These are phyloP conservation scores for Saccharomycopsis phalli DNA, from an alignment of 1,139 yeast genomes.

Conservation along the genomic window DNA sequence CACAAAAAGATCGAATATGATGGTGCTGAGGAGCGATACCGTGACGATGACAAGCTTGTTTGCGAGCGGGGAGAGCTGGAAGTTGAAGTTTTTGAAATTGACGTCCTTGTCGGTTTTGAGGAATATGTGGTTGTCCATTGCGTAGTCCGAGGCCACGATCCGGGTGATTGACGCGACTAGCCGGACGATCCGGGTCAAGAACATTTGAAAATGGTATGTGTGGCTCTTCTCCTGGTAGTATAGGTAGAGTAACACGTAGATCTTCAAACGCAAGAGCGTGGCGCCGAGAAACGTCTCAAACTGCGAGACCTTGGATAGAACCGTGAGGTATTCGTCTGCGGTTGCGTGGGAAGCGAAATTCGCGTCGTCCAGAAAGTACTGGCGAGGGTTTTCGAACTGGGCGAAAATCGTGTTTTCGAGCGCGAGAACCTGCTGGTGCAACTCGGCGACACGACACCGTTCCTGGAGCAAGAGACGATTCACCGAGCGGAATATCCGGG, in stretches of 20 bases:
- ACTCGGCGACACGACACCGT: background rate
- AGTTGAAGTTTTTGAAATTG: slow-evolving; percentile 8
- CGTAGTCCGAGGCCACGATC: slow-evolving; percentile 1
- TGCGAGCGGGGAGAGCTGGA: slow-evolving; percentile 1
- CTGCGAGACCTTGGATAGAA: slow-evolving; percentile 4
- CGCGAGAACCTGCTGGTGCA: background rate
- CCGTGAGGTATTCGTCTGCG: slow-evolving; percentile 2
- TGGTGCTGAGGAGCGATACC: background rate
- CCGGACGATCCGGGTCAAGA: slow-evolving; percentile 2
- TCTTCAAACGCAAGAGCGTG: background rate
- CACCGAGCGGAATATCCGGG: background rate
- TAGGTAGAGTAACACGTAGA: background rate
- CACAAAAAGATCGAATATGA: background rate
- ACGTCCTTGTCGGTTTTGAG: slow-evolving; percentile 1
- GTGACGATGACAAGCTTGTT: background rate
- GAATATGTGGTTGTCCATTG: slow-evolving; percentile 6
- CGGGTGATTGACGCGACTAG: background rate
- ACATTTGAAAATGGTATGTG: slow-evolving; percentile 1
- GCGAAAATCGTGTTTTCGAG: background rate
- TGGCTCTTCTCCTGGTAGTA: slow-evolving; percentile 4
- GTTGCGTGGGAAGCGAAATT: slow-evolving; percentile 3
- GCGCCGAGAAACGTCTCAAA: slow-evolving; percentile 1
- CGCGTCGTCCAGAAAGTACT: slow-evolving; percentile 8
- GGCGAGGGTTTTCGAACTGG: slow-evolving; percentile 2
- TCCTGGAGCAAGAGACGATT: background rate